phyloP scores from a whole-genome alignment of 2,329 filamentous ascomycete genomes.

The Tolypocladium inflatum region DNA sequence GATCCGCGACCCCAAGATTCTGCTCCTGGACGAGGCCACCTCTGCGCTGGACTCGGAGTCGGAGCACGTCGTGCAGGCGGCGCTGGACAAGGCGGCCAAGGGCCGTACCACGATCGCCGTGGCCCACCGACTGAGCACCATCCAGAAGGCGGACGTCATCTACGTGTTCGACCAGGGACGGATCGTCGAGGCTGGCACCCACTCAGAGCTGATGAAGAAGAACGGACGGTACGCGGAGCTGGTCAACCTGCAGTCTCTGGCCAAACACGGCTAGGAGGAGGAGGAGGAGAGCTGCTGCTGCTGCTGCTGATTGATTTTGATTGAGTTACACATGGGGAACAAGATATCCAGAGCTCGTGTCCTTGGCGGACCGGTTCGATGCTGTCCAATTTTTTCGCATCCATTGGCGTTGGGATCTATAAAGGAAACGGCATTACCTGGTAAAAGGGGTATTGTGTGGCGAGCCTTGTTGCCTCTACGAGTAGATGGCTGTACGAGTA shows the following conservation, averaged over 20 bases:
- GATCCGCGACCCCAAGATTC: slow-evolving; percentile 79
- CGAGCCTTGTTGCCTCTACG: not conserved
- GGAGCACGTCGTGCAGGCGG: slow-evolving; percentile 72
- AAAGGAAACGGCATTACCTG: not conserved
- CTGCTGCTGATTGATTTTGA: not conserved
- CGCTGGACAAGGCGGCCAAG: slow-evolving; percentile 72
- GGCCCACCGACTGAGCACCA: slow-evolving; percentile 83
- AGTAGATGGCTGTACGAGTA: not conserved
- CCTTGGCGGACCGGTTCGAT: not conserved
- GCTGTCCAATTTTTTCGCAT: not conserved
- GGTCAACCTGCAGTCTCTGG: slow-evolving; percentile 71
- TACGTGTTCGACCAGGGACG: slow-evolving; percentile 92
- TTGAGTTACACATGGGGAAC: not conserved
- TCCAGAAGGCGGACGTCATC: slow-evolving; percentile 89
- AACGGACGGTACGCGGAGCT: slow-evolving; percentile 69
- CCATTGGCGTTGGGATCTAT: not conserved
- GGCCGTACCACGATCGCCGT: slow-evolving; percentile 89
- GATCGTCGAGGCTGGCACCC: slow-evolving; percentile 77
- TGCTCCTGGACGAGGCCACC: slow-evolving; percentile 77
- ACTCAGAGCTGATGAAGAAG: slow-evolving; percentile 59
- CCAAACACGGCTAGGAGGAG: slow-evolving; percentile 34
- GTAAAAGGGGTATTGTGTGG: not conserved
- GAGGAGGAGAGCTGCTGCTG: no score
- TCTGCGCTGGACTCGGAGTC: slow-evolving; percentile 66
- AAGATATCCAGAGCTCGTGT: not conserved